Percentiles rank a stretch among this genome's conserved stretches.
Conservation (phyloP, 495 filamentous ascomycete species). For the Xylaria venustula region DNA sequence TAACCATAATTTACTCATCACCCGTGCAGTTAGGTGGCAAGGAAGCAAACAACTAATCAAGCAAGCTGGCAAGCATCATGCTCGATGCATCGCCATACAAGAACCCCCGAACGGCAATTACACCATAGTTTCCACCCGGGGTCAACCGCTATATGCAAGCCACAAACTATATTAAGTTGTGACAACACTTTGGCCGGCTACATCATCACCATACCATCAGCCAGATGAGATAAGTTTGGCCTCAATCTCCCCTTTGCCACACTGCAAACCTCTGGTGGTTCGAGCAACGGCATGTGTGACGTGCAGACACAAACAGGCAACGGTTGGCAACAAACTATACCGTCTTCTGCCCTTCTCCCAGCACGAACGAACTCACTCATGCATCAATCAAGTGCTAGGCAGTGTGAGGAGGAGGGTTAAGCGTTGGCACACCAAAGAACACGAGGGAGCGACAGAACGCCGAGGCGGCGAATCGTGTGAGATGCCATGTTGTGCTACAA, state of each 20-base stretch:
- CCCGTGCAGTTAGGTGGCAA: neutral
- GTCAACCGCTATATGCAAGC: slow-evolving; percentile 12
- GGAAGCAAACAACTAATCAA: too few relatives aligned
- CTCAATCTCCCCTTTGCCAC: neutral
- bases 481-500: neutral
- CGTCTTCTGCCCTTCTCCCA: slow-evolving; percentile 4
- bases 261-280: neutral
- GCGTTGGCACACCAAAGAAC: neutral
- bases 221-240: neutral
- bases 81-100: neutral
- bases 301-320: neutral
- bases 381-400: neutral
- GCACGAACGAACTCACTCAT: neutral
- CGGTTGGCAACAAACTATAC: neutral
- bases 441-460: neutral
- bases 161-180: slow-evolving; percentile 14
- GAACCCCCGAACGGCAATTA: slow-evolving; percentile 10
- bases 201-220: slow-evolving; percentile 4
- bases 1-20: neutral
- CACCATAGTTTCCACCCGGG: slow-evolving; percentile 9
- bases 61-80: neutral
- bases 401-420: neutral
- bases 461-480: slow-evolving; percentile 2
- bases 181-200: slow-evolving; percentile 2
- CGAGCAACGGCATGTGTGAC: neutral